Base-by-base conservation (phyloP, 2,329 filamentous ascomycete genomes). In the Biscogniauxia marginata region DNA sequence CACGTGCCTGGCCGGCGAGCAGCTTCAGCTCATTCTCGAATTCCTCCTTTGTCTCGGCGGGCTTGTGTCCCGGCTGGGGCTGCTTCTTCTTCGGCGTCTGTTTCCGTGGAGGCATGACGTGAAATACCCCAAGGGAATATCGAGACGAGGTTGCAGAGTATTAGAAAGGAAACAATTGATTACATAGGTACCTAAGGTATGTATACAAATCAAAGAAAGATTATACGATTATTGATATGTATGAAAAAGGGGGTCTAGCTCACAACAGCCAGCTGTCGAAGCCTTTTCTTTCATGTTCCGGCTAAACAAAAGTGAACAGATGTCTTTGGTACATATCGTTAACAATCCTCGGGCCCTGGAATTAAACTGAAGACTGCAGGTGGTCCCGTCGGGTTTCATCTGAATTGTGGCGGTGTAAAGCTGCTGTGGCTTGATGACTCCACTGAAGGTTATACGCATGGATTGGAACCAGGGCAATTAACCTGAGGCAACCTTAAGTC, bases 11-110 rank as follows among this genome's bases (percentile, higher is more conserved):
- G 18, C 59, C 66, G 7, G 81, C 80, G 11, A 85, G 76, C 34
- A 73, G 65, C 61, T 78, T 74, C 53, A 85, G 79, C 63, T 85
- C 82, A 56, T 73, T 73, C 64, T 84, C 80, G 64, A 84, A 84
- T 49, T 74, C 74, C 57, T 81, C 74, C n/a, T 78, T 77, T 3
- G 78, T 79, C 66, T 79, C 75, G 43, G 74, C 70, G 7, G 73
- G 68, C 49, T 67, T 66, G 50, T 67, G 63, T 48, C 70, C 67
- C 50, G 70, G 67, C 65, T 56, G 52, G 24, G 67, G 49, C 20
- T 49, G 34, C 54, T 59, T 67, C 56, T 65, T 66, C 57, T 65
- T 66, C 1, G 65, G 43, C 6, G 56, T 53, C 48, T 64, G 66
- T 58, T 70, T 70, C 55, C 60, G 62, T 23, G 69, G 64, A 48